phyloP scores from a whole-genome alignment of 345 rosid genomes.

The Citrus reticulata region DNA sequence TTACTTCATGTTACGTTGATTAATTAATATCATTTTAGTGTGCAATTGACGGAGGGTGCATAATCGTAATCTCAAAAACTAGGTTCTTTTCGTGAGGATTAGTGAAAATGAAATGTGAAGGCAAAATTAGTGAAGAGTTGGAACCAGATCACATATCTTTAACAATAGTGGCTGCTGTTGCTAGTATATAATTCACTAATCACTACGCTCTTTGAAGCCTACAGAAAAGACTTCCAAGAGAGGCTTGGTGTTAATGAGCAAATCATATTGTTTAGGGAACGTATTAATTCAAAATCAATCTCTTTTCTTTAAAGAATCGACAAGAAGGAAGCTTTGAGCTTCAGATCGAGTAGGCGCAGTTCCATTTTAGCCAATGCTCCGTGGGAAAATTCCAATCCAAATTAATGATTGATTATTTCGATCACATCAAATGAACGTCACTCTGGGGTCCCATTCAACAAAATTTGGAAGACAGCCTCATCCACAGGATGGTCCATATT shows the following conservation, averaged over 20 bases:
- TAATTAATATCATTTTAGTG: background rate
- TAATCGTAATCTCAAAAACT: background rate
- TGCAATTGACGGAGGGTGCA: no score
- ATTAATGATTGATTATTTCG: background rate
- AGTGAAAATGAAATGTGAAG: background rate
- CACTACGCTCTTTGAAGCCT: no score
- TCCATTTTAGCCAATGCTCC: background rate
- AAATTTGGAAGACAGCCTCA: constrained; percentile 1
- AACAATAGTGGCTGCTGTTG: background rate
- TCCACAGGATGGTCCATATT: background rate
- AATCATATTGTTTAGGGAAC: background rate
- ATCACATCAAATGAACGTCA: background rate
- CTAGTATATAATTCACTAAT: background rate
- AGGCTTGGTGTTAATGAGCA: background rate
- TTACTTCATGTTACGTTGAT: background rate
- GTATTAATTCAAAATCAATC: background rate
- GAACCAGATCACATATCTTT: background rate
- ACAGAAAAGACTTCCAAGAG: background rate
- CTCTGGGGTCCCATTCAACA: constrained; percentile 4
- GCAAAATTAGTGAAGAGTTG: background rate
- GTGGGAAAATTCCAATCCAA: background rate
- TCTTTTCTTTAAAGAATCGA: background rate
- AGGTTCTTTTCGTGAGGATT: background rate
- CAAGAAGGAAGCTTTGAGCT: background rate
- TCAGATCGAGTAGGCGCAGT: no score